A percentile compares a stretch with the other conserved stretches of the same genome.
These are phyloP conservation scores for Candida quercuum DNA, from an alignment of 805 yeast genomes.

Conservation along the genomic window DNA sequence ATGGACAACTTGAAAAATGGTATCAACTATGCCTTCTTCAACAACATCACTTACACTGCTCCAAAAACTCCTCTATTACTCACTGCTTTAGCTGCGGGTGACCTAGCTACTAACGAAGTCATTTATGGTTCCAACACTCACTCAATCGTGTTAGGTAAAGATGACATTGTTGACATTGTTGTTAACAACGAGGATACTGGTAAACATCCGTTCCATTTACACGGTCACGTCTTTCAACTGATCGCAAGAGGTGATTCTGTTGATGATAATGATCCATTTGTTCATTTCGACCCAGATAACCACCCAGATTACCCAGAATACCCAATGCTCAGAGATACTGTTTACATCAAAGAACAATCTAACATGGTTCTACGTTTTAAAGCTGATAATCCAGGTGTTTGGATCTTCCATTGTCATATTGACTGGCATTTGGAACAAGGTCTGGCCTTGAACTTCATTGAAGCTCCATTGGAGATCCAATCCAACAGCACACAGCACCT, in stretches of 20 bases:
- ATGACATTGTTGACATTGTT: slow-evolving; percentile 67
- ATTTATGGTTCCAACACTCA: slow-evolving; percentile 80
- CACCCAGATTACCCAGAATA: slow-evolving; percentile 53
- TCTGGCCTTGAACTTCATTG: slow-evolving; percentile 72
- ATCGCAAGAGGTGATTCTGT: slow-evolving; percentile 67
- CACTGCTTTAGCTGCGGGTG: slow-evolving; percentile 73
- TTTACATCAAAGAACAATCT: slow-evolving; percentile 77
- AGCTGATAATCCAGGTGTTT: slow-evolving; percentile 95
- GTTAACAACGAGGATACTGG: slow-evolving; percentile 87
- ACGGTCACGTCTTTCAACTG: slow-evolving; percentile 83
- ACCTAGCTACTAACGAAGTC: slow-evolving; percentile 42
- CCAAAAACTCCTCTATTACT: slow-evolving; percentile 86
- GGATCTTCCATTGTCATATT: slow-evolving; percentile 98
- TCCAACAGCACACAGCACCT: slow-evolving; percentile 46
- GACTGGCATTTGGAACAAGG: slow-evolving; percentile 99
- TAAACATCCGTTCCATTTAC: slow-evolving; percentile 95
- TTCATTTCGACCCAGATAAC: slow-evolving; percentile 48
- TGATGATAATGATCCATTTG: slow-evolving; percentile 43
- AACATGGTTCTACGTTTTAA: slow-evolving; percentile 80
- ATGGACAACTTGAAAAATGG: slow-evolving; percentile 89
- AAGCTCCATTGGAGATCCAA: slow-evolving; percentile 75
- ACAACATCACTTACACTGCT: slow-evolving; percentile 68
- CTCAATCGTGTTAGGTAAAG: slow-evolving; percentile 55
- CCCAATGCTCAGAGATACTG: slow-evolving; percentile 83
- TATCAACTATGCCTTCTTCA: slow-evolving; percentile 93